Conservation (phyloP, 495 filamentous ascomycete species). For the Aspergillus biplanus region DNA sequence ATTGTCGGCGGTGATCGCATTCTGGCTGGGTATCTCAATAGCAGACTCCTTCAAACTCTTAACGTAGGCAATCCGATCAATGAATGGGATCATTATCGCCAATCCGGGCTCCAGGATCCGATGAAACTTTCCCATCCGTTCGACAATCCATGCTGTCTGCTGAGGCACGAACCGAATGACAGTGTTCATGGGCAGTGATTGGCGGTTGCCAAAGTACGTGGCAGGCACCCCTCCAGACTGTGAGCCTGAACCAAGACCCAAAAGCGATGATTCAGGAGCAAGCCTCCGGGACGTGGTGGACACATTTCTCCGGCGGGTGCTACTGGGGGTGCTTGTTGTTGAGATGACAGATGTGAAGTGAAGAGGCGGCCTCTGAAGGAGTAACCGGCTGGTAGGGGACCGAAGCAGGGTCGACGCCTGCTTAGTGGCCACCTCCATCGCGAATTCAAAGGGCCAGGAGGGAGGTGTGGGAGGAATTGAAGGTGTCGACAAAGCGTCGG, state of each 20-base stretch:
- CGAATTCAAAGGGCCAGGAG: slow-evolving; percentile 11
- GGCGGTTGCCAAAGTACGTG: slow-evolving; percentile 62
- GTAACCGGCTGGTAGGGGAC: slow-evolving; percentile 24
- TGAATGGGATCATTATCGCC: slow-evolving; percentile 83
- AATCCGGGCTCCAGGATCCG: slow-evolving; percentile 89
- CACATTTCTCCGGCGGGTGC: slow-evolving; percentile 37
- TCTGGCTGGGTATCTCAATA: slow-evolving; percentile 94
- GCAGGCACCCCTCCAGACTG: slow-evolving; percentile 32
- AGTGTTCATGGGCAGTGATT: slow-evolving; percentile 84
- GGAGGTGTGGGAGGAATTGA: slow-evolving; percentile 2
- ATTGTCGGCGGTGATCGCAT: slow-evolving; percentile 97
- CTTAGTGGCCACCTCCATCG: slow-evolving; percentile 48
- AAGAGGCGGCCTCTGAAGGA: slow-evolving; percentile 15
- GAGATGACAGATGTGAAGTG: slow-evolving; percentile 22
- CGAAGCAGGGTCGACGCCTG: slow-evolving; percentile 43
- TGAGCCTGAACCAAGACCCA: slow-evolving; percentile 26
- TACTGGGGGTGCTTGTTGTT: slow-evolving; percentile 30
- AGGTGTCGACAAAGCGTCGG: slow-evolving; percentile 2
- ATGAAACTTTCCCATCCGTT: slow-evolving; percentile 97
- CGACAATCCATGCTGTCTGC: slow-evolving; percentile 98
- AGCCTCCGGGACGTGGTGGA: slow-evolving; percentile 36
- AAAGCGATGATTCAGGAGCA: slow-evolving; percentile 42
- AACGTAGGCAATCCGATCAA: slow-evolving; percentile 97
- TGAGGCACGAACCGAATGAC: slow-evolving; percentile 96
- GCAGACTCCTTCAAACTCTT: slow-evolving; percentile 95